phyloP scores from a whole-genome alignment of 805 yeast species.

The Cyberlindnera xylosilytica region DNA sequence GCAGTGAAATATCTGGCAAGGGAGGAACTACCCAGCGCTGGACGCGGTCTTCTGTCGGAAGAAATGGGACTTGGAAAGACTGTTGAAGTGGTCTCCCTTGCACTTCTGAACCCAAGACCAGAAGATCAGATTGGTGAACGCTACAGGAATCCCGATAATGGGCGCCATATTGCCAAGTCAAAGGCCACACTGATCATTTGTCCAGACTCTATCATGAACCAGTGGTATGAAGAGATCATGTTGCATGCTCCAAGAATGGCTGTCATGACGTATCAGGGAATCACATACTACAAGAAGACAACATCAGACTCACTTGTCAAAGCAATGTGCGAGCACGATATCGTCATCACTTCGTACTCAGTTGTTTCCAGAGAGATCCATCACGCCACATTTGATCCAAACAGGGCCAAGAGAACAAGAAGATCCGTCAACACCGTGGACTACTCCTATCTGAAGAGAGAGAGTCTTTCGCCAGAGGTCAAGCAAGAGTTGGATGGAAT shows the following conservation, averaged over 20 bases:
- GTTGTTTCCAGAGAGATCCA: slow-evolving; percentile 74
- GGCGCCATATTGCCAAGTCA: slow-evolving; percentile 35
- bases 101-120: slow-evolving; percentile 56
- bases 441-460: background rate
- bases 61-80: slow-evolving; percentile 99
- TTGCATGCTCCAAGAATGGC: slow-evolving; percentile 58
- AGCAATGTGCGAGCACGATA: slow-evolving; percentile 60
- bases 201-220: slow-evolving; percentile 79
- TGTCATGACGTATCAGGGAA: slow-evolving; percentile 64
- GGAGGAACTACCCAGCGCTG: slow-evolving; percentile 22
- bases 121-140: slow-evolving; percentile 6
- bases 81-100: slow-evolving; percentile 71
- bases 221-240: slow-evolving; percentile 79
- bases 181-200: slow-evolving; percentile 81
- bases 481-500: slow-evolving; percentile 12
- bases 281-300: slow-evolving; percentile 32
- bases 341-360: slow-evolving; percentile 76
- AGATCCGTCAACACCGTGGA: slow-evolving; percentile 4
- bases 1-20: slow-evolving; percentile 29
- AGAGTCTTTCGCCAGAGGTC: slow-evolving; percentile 1
- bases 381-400: slow-evolving; percentile 68
- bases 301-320: slow-evolving; percentile 42
- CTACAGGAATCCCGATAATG: slow-evolving; percentile 6
- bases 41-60: slow-evolving; percentile 71
- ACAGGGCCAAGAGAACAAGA: slow-evolving; percentile 28